Evolutionary conservation across 116 monocot species (phyloP).

Genomic region (Phalaenopsis hybrid): DNA sequence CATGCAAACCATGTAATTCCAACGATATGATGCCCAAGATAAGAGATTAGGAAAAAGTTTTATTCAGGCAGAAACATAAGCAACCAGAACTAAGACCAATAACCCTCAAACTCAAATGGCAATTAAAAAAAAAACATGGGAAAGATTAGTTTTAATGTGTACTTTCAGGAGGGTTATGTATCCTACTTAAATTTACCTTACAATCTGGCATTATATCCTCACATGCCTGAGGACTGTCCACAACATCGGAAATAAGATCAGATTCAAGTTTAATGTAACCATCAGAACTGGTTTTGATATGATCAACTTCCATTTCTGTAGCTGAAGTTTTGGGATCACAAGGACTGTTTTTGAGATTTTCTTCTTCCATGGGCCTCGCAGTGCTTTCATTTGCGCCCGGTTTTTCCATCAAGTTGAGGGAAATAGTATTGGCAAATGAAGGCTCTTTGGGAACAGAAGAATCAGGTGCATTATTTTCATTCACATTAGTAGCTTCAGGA

Average conservation of each 20-base stretch:
- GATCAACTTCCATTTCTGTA: background rate
- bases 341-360: background rate
- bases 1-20: background rate
- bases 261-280: background rate
- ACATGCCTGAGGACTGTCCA: slow-evolving; percentile 29
- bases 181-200: slow-evolving; percentile 64
- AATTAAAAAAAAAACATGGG: slow-evolving; percentile 15
- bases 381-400: background rate
- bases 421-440: background rate
- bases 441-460: background rate
- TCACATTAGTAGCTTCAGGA: slow-evolving; percentile 6
- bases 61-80: slow-evolving; percentile 10
- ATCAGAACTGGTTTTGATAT: background rate
- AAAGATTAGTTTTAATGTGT: slow-evolving; percentile 55
- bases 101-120: slow-evolving; percentile 15
- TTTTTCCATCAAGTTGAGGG: slow-evolving; percentile 6
- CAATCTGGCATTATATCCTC: slow-evolving; percentile 50
- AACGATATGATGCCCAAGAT: too few relatives aligned
- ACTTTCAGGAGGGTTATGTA: slow-evolving; percentile 72
- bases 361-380: slow-evolving; percentile 12
- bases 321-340: background rate
- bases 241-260: slow-evolving; percentile 15
- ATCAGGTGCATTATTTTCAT: background rate
- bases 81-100: background rate
- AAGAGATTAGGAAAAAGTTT: slow-evolving; percentile 8